These are phyloP conservation scores for Lentithecium fluviatile DNA, from an alignment of 495 filamentous ascomycete species.

Conservation along the genomic window DNA sequence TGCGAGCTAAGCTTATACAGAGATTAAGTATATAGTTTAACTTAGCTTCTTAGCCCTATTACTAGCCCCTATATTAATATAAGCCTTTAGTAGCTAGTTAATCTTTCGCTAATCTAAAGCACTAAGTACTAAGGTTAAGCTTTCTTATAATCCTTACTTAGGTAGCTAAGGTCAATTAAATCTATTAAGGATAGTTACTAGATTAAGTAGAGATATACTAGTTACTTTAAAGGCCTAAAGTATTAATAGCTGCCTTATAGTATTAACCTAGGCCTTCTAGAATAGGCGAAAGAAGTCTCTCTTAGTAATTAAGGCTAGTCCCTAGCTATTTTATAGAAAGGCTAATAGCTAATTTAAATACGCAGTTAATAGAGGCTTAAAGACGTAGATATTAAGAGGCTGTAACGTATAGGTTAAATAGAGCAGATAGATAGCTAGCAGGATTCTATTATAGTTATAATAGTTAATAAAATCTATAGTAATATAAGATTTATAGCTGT, in stretches of 20 bases:
- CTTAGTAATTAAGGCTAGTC: slow-evolving; percentile 5
- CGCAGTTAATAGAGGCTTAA: slow-evolving; percentile 14
- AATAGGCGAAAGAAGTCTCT: slow-evolving; percentile 17
- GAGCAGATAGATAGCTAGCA: slow-evolving; percentile 13
- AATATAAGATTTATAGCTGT: slow-evolving; percentile 8
- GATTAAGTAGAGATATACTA: neutral
- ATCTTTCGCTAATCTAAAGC: slow-evolving; percentile 11
- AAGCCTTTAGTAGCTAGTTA: slow-evolving; percentile 2
- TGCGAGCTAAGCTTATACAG: neutral
- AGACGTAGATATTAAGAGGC: slow-evolving; percentile 18
- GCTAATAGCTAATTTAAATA: slow-evolving; percentile 11
- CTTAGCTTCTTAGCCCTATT: neutral
- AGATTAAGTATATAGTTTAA: neutral
- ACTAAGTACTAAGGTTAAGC: slow-evolving; percentile 12
- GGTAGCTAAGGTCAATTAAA: neutral
- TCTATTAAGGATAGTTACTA: neutral
- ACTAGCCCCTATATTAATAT: neutral
- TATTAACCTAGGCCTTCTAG: neutral
- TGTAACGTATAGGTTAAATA: too few species aligned
- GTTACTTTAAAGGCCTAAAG: neutral
- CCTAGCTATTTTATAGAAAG: slow-evolving; percentile 4
- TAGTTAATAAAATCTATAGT: slow-evolving; percentile 28
- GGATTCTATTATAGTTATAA: slow-evolving; percentile 17
- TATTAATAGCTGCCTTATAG: neutral
- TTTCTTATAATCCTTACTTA: neutral